These are phyloP conservation scores for Tubosaeta sp. DNA, from an alignment of 768 basidiomycete genomes.

Conservation along the genomic window DNA sequence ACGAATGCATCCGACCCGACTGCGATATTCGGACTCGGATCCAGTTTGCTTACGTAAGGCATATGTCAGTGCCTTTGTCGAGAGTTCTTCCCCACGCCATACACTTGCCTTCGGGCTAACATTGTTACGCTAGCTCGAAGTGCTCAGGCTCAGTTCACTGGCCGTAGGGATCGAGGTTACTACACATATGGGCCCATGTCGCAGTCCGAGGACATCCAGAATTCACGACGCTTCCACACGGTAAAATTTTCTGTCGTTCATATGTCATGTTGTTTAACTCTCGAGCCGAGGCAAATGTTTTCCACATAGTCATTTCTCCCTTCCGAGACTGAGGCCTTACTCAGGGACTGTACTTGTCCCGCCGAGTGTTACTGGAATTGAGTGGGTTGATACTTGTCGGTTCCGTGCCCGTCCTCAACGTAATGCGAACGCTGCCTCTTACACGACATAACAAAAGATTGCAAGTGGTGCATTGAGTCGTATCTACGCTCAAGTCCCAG, in stretches of 20 bases:
- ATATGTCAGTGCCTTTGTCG: no score
- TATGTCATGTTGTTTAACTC: neutral
- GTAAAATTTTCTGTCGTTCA: neutral
- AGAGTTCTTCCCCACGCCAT: no score
- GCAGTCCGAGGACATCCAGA: neutral
- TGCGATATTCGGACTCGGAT: no score
- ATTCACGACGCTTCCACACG: neutral
- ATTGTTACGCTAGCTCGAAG: neutral
- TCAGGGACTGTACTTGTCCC: neutral
- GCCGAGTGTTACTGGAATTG: neutral
- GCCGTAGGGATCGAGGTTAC: neutral
- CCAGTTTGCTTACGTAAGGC: no score
- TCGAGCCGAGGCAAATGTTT: neutral
- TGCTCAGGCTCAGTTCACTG: neutral
- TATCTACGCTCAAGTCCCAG: neutral
- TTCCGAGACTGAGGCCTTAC: neutral
- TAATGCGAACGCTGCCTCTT: neutral
- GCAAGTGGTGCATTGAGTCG: neutral
- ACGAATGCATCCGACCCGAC: no score
- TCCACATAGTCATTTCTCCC: neutral
- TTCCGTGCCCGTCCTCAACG: neutral
- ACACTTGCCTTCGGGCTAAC: no score
- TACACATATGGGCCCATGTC: neutral
- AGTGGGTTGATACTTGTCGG: neutral
- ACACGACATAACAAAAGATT: neutral